These are phyloP conservation scores for Brassica juncea DNA, from an alignment of 345 rosid genomes.

Conservation along the genomic window DNA sequence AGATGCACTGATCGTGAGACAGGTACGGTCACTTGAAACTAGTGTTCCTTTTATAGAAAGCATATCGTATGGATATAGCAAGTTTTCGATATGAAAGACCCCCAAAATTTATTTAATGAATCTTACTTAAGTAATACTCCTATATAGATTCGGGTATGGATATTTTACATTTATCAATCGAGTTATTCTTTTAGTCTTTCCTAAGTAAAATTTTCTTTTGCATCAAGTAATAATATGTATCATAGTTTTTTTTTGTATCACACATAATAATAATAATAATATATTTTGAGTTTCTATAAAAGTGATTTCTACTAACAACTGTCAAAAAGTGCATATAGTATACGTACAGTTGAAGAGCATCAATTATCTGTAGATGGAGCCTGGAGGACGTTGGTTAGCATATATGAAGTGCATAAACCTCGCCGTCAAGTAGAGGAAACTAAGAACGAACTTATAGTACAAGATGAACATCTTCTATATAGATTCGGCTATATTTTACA, in stretches of 20 bases:
- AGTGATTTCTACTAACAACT: not conserved
- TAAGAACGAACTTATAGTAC: not conserved
- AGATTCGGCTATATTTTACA: too few relatives aligned
- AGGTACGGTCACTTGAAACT: slow-evolving; percentile 15
- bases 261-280: not conserved
- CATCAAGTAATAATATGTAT: slow-evolving; percentile 1
- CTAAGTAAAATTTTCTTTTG: not conserved
- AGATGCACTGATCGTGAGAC: slow-evolving; percentile 7
- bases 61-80: not conserved
- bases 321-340: not conserved
- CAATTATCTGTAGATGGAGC: too few relatives aligned
- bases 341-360: too few relatives aligned
- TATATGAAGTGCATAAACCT: too few relatives aligned
- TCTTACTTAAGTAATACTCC: not conserved
- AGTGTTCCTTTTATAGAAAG: slow-evolving; percentile 17
- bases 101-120: not conserved
- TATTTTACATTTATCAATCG: not conserved
- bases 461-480: too few relatives aligned
- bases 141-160: not conserved
- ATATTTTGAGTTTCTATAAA: not conserved
- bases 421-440: not conserved
- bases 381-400: too few relatives aligned
- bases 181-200: not conserved
- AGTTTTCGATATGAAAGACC: slow-evolving; percentile 5
- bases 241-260: not conserved